phyloP scores from a whole-genome alignment of 768 basidiomycete genomes.

The Pisolithus marmoratus region DNA sequence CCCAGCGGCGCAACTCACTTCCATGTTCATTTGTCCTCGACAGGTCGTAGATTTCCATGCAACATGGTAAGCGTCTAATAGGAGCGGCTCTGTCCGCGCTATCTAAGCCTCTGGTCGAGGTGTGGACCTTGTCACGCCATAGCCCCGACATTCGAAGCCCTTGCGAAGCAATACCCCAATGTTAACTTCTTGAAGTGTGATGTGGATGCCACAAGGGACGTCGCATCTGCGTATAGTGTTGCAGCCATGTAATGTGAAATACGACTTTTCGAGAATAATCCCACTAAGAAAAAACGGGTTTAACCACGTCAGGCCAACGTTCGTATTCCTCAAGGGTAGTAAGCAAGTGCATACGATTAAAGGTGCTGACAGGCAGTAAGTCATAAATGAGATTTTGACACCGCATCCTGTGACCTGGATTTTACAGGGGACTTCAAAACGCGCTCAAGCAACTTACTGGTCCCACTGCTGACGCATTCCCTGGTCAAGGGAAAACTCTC shows the following conservation, averaged over 20 bases:
- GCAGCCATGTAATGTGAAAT: conserved; percentile 55
- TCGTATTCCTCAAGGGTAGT: conserved; percentile 66
- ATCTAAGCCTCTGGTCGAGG: conserved; percentile 37
- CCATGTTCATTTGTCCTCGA: background rate
- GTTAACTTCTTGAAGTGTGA: conserved; percentile 86
- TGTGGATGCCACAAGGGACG: conserved; percentile 65
- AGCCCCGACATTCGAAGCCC: conserved; percentile 65
- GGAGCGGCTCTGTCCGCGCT: background rate
- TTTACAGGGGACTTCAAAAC: conserved; percentile 53
- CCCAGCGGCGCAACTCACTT: background rate
- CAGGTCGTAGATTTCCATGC: conserved; percentile 88
- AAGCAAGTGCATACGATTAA: conserved; percentile 65
- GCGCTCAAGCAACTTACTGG: conserved; percentile 50
- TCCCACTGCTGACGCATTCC: conserved; percentile 43
- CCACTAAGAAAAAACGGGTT: background rate
- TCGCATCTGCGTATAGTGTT: conserved; percentile 57
- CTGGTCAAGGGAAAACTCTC: conserved; percentile 70
- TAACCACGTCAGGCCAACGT: conserved; percentile 61
- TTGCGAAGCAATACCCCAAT: conserved; percentile 60
- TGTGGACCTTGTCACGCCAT: conserved; percentile 84
- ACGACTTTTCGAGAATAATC: conserved; percentile 12
- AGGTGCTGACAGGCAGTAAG: conserved; percentile 66
- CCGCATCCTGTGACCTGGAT: conserved; percentile 2
- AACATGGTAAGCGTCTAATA: conserved; percentile 49
- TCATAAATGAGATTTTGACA: conserved; percentile 4